These are phyloP conservation scores for Nematodospora valgi DNA, from an alignment of 805 yeast species.

Conservation along the genomic window DNA sequence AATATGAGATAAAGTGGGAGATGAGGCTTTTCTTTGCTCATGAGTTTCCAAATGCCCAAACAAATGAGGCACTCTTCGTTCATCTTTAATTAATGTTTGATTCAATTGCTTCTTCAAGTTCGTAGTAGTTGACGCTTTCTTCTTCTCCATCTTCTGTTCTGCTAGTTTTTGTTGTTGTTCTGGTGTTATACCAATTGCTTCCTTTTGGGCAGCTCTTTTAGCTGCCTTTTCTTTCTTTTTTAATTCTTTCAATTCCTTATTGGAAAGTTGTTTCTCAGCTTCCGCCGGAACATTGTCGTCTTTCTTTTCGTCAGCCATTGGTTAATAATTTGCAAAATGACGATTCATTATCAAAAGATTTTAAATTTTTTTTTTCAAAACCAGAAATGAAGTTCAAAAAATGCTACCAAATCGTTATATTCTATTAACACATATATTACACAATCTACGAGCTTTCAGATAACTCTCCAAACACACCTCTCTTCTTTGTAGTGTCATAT, in stretches of 20 bases:
- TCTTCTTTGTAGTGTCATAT: slow-evolving; percentile 87
- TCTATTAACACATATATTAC: too few relatives aligned
- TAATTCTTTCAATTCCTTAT: slow-evolving; percentile 82
- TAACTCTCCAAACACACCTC: slow-evolving; percentile 71
- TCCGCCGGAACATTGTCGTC: too few relatives aligned
- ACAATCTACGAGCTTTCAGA: too few relatives aligned
- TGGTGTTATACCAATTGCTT: slow-evolving; percentile 54
- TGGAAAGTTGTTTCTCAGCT: slow-evolving; percentile 42
- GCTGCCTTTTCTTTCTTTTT: slow-evolving; percentile 91
- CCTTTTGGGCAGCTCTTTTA: slow-evolving; percentile 84
- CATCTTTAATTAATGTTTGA: slow-evolving; percentile 44
- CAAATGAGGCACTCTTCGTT: slow-evolving; percentile 51
- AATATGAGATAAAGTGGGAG: slow-evolving; percentile 56
- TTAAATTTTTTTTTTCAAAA: too few relatives aligned
- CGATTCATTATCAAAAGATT: too few relatives aligned
- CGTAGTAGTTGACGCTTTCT: slow-evolving; percentile 39
- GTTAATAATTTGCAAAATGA: neutral
- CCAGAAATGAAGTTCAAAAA: too few relatives aligned
- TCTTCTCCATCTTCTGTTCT: slow-evolving; percentile 42
- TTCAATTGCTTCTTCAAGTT: slow-evolving; percentile 53
- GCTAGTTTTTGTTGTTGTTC: slow-evolving; percentile 41
- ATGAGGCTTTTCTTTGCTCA: slow-evolving; percentile 65
- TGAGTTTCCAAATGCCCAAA: slow-evolving; percentile 79
- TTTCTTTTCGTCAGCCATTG: slow-evolving; percentile 5
- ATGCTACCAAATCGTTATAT: too few relatives aligned